Percentiles rank a stretch among this genome's conserved stretches.
phyloP scores from a whole-genome alignment of 1,139 yeast genomes.

The Geotrichum histeridarum region DNA sequence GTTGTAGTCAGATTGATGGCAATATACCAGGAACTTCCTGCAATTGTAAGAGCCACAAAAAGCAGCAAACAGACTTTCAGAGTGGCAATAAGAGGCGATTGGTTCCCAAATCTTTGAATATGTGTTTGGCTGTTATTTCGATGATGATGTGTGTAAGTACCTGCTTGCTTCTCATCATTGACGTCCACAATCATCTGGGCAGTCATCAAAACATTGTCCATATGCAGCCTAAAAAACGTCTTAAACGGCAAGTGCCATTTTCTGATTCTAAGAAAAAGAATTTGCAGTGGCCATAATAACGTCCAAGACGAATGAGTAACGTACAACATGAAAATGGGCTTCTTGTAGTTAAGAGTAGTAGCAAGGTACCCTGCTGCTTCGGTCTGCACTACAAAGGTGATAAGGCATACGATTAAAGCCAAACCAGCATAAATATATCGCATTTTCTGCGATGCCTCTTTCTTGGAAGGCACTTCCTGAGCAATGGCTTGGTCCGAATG shows the following conservation, averaged over 20 bases:
- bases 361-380: conserved; percentile 75
- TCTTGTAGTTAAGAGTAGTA: conserved; percentile 50
- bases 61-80: conserved; percentile 44
- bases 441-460: conserved; percentile 9
- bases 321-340: conserved; percentile 62
- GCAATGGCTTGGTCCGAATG: conserved; percentile 1
- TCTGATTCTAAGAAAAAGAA: conserved; percentile 38
- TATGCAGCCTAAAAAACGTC: conserved; percentile 45
- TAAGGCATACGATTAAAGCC: conserved; percentile 56
- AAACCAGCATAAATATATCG: conserved; percentile 41
- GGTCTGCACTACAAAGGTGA: conserved; percentile 70
- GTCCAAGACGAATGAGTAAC: conserved; percentile 81
- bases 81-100: conserved; percentile 30
- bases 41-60: conserved; percentile 59
- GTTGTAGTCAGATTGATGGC: conserved; percentile 80
- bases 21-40: conserved; percentile 83
- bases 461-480: not conserved
- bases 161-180: conserved; percentile 40
- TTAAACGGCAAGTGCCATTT: conserved; percentile 35
- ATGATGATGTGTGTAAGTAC: conserved; percentile 33
- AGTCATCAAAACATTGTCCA: conserved; percentile 50
- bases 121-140: not conserved
- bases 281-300: conserved; percentile 68
- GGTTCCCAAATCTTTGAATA: conserved; percentile 35
- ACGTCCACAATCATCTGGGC: conserved; percentile 43